Evolutionary conservation across 2,329 filamentous ascomycete genomes (phyloP).

Genomic region (Fusarium newnesense): DNA sequence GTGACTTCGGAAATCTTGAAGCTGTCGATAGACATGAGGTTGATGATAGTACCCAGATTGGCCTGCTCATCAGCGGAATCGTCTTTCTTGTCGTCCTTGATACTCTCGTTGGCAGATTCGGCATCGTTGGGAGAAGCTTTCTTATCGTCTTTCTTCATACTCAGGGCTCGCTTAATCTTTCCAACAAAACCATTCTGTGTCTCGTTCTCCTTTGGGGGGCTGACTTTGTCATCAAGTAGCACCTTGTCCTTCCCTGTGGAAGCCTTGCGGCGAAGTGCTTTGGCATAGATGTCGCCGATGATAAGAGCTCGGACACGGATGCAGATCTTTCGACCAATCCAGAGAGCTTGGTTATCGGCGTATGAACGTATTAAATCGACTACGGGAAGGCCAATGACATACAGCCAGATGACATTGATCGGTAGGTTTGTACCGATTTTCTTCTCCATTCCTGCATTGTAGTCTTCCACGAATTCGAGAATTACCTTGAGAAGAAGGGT

Average conservation of each 20-base stretch:
- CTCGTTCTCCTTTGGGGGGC: slow-evolving; percentile 48
- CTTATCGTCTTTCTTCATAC: slow-evolving; percentile 67
- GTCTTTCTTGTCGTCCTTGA: slow-evolving; percentile 51
- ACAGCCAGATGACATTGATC: slow-evolving; percentile 92
- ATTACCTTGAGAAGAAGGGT: slow-evolving; percentile 92
- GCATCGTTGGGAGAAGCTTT: slow-evolving; percentile 50
- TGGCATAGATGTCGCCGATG: slow-evolving; percentile 96
- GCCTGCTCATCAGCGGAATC: slow-evolving; percentile 74
- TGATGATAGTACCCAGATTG: slow-evolving; percentile 98
- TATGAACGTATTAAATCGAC: slow-evolving; percentile 85
- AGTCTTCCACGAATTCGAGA: slow-evolving; percentile 91
- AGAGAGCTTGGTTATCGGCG: slow-evolving; percentile 86
- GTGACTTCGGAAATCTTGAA: slow-evolving; percentile 98
- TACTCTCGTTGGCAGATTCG: slow-evolving; percentile 48
- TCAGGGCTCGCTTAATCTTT: slow-evolving; percentile 66
- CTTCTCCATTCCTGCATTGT: slow-evolving; percentile 63
- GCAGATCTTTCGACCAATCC: slow-evolving; percentile 93
- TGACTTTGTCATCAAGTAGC: slow-evolving; percentile 65
- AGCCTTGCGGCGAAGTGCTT: slow-evolving; percentile 90
- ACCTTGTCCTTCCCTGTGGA: slow-evolving; percentile 80
- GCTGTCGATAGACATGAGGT: slow-evolving; percentile 98
- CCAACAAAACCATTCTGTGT: slow-evolving; percentile 55
- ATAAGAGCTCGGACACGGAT: slow-evolving; percentile 94
- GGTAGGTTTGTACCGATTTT: slow-evolving; percentile 67
- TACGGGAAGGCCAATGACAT: slow-evolving; percentile 88